These are phyloP conservation scores for Aspergillus haitiensis DNA, from an alignment of 495 filamentous ascomycete species.

Conservation along the genomic window DNA sequence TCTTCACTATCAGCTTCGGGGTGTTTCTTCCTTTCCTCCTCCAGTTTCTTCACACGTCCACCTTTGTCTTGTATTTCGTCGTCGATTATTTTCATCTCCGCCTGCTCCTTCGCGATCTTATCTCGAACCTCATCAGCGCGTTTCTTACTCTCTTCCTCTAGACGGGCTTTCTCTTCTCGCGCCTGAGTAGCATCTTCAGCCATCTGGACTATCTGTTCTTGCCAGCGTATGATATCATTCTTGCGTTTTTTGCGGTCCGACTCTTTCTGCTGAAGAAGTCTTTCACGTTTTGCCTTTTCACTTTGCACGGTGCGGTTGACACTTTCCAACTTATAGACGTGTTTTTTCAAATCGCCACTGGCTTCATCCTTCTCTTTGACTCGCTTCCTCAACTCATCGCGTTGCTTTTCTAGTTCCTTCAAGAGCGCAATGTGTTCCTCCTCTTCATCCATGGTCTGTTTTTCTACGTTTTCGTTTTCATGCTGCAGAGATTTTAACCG, in stretches of 20 bases:
- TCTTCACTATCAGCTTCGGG: constrained; percentile 51
- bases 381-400: constrained; percentile 70
- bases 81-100: constrained; percentile 56
- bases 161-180: constrained; percentile 45
- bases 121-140: constrained; percentile 52
- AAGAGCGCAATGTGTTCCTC: constrained; percentile 71
- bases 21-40: constrained; percentile 54
- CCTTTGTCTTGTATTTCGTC: constrained; percentile 63
- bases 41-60: constrained; percentile 60
- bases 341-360: constrained; percentile 75
- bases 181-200: constrained; percentile 47
- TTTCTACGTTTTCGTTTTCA: constrained; percentile 74
- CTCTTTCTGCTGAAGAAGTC: constrained; percentile 60
- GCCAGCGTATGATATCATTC: constrained; percentile 60
- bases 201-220: constrained; percentile 53
- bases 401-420: constrained; percentile 58
- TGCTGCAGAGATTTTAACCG: constrained; percentile 68
- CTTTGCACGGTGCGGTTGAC: constrained; percentile 81
- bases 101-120: constrained; percentile 53
- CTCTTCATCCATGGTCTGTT: constrained; percentile 59
- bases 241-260: constrained; percentile 61
- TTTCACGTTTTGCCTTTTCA: constrained; percentile 74
- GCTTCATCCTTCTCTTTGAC: constrained; percentile 84
- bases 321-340: constrained; percentile 77
- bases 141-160: constrained; percentile 46